Percentiles rank a stretch among this genome's conserved stretches.
Conservation (phyloP, 2,329 filamentous ascomycete genomes). For the Colletotrichum sp. region DNA sequence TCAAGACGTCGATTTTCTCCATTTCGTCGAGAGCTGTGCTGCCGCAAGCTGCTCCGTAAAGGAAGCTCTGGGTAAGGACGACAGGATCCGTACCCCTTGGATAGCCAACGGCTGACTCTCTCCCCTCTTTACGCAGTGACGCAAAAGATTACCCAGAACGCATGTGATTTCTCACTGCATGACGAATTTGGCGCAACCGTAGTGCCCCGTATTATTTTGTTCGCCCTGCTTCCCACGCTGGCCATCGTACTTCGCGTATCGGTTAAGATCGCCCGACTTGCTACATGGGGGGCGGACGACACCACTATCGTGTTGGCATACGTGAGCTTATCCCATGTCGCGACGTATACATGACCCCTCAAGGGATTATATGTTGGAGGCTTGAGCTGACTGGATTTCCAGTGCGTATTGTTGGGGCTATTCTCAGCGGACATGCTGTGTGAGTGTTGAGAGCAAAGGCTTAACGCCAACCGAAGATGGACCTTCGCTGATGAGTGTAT, state of each 20-base stretch:
- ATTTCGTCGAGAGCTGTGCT: not conserved
- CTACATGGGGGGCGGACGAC: not conserved
- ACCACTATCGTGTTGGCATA: not conserved
- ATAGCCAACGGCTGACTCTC: rapidly evolving
- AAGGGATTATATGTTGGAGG: rapidly evolving
- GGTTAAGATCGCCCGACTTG: not conserved
- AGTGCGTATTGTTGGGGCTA: rapidly evolving
- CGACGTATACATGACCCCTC: rapidly evolving
- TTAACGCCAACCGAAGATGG: rapidly evolving
- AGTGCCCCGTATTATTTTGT: not conserved
- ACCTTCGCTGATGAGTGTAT: rapidly evolving
- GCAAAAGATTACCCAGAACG: not conserved
- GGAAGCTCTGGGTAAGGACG: not conserved
- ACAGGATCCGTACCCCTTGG: not conserved
- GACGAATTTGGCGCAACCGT: not conserved
- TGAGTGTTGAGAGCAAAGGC: not conserved
- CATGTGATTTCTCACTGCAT: not conserved
- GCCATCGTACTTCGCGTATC: not conserved
- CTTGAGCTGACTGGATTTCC: rapidly evolving
- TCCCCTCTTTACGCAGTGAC: not conserved
- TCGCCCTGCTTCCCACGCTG: not conserved
- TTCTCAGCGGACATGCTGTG: not conserved
- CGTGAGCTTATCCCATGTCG: not conserved
- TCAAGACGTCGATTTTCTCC: not conserved
- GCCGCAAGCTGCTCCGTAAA: not conserved